A percentile compares a stretch with the other conserved stretches of the same genome.
phyloP scores from a whole-genome alignment of 202 grass and related monocot genomes.

The Miscanthus sacchariflorus region DNA sequence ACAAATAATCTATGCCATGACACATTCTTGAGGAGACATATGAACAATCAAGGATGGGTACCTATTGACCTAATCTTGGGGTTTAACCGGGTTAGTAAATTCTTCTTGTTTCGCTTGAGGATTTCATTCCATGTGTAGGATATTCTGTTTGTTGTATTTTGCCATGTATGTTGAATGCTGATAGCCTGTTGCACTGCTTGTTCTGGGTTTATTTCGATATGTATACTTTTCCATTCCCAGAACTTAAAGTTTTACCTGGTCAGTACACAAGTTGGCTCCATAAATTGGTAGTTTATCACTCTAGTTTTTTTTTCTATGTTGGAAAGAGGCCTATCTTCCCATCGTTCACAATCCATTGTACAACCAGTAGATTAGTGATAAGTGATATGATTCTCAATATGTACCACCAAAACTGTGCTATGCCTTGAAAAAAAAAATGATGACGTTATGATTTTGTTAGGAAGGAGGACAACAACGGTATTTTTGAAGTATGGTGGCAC shows the following conservation, averaged over 20 bases:
- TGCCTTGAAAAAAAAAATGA: background rate
- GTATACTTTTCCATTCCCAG: background rate
- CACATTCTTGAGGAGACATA: conserved; percentile 54
- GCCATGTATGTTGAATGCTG: background rate
- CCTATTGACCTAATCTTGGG: conserved; percentile 58
- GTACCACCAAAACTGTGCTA: conserved; percentile 12
- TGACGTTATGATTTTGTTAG: conserved; percentile 4
- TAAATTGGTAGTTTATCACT: background rate
- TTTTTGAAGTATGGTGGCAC: background rate
- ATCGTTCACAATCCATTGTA: background rate
- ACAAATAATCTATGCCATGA: conserved; percentile 78
- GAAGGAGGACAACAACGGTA: background rate
- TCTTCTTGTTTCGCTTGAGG: background rate
- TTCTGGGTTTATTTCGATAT: background rate
- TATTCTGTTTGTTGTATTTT: background rate
- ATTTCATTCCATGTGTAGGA: conserved; percentile 7
- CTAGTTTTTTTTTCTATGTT: background rate
- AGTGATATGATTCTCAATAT: background rate
- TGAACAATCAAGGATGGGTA: conserved; percentile 94
- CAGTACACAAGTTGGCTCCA: background rate
- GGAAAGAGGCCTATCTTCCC: background rate
- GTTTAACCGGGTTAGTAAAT: conserved; percentile 65
- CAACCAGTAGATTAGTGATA: background rate
- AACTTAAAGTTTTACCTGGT: background rate
- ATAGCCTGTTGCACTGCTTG: background rate